Conservation (phyloP, 1,284 basidiomycete genomes). For the Pseudomicrostroma phylloplanum region DNA sequence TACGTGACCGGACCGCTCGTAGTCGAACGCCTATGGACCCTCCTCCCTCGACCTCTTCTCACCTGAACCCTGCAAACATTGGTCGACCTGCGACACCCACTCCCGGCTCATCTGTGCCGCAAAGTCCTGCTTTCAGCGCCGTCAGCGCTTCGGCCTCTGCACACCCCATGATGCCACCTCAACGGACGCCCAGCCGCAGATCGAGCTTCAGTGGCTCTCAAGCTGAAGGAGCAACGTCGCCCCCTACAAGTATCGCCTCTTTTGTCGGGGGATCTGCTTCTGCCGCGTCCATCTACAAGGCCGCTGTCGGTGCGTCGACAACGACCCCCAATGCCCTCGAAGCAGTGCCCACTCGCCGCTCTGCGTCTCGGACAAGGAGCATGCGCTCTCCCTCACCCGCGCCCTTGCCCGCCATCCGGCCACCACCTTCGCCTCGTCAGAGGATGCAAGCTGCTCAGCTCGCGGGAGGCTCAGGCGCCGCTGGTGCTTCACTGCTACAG, state of each 20-base stretch:
- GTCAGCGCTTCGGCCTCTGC: slow-evolving; percentile 14
- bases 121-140: slow-evolving; percentile 25
- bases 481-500: slow-evolving; percentile 21
- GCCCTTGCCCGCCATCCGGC: slow-evolving; percentile 49
- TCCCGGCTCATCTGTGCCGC: slow-evolving; percentile 25
- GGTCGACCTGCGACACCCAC: slow-evolving; percentile 27
- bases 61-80: slow-evolving; percentile 3
- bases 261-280: slow-evolving; percentile 9
- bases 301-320: slow-evolving; percentile 9
- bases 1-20: slow-evolving; percentile 29
- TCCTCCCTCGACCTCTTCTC: slow-evolving; percentile 20
- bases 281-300: slow-evolving; percentile 8
- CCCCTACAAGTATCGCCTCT: slow-evolving; percentile 39
- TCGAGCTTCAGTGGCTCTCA: slow-evolving; percentile 46
- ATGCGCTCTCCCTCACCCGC: slow-evolving; percentile 51
- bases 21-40: slow-evolving; percentile 38
- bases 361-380: slow-evolving; percentile 32
- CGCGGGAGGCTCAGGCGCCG: slow-evolving; percentile 14
- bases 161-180: slow-evolving; percentile 43
- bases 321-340: not conserved
- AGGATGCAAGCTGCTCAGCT: slow-evolving; percentile 29
- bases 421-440: slow-evolving; percentile 40
- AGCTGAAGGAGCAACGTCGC: slow-evolving; percentile 32
- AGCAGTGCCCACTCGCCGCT: slow-evolving; percentile 14
- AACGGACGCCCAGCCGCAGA: slow-evolving; percentile 35